Evolutionary conservation across 2,329 filamentous ascomycete species (phyloP).

Genomic region (Hypoxylon sp.): DNA sequence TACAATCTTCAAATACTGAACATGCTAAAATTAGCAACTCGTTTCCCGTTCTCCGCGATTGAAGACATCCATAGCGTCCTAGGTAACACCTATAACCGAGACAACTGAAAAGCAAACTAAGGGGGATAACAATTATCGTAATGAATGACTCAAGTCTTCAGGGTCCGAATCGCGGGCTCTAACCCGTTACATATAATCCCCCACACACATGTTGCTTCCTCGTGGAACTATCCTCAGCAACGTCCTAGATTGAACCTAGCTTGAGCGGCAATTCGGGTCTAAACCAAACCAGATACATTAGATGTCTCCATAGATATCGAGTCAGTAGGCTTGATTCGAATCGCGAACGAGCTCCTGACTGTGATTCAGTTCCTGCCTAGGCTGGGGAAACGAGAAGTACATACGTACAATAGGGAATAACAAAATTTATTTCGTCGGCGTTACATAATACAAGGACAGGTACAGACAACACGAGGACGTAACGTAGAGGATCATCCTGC

Average conservation of each 20-base stretch:
- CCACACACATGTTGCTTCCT: constrained; percentile 27
- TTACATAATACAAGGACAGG: constrained; percentile 22
- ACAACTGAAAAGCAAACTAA: constrained; percentile 20
- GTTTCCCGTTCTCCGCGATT: constrained; percentile 3
- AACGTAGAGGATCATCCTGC: constrained; percentile 34
- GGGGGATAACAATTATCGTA: constrained; percentile 16
- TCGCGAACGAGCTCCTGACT: constrained; percentile 14
- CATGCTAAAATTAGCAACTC: background rate
- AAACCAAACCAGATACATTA: constrained; percentile 9
- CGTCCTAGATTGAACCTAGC: constrained; percentile 26
- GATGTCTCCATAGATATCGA: constrained; percentile 24
- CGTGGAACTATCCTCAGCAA: constrained; percentile 29
- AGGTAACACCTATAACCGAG: constrained; percentile 7
- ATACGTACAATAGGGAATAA: constrained; percentile 10
- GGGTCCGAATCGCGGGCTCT: constrained; percentile 39
- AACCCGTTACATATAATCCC: constrained; percentile 22
- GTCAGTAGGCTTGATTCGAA: constrained; percentile 22
- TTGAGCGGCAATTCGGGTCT: constrained; percentile 33
- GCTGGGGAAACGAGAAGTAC: background rate
- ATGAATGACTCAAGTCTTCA: constrained; percentile 39
- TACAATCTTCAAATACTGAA: too few relatives aligned
- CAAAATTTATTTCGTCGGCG: constrained; percentile 4
- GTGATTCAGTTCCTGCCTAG: background rate
- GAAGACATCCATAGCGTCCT: constrained; percentile 4
- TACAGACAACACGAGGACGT: constrained; percentile 14